Evolutionary conservation across 495 filamentous ascomycete genomes (phyloP).

Genomic region (Penicillium odoratum): DNA sequence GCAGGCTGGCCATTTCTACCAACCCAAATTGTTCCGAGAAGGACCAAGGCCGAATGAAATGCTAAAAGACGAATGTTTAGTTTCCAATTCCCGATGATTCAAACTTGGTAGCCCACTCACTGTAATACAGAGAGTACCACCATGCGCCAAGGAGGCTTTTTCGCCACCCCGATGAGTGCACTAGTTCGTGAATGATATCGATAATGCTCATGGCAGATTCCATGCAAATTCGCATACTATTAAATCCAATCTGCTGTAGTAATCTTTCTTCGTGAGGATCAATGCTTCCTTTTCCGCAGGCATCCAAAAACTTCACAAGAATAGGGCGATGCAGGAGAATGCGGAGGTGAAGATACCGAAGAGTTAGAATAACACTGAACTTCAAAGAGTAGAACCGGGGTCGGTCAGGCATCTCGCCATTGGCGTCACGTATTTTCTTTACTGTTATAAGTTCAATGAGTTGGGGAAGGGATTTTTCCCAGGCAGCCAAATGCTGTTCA

Average conservation of each 20-base stretch:
- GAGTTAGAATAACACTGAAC: constrained; percentile 34
- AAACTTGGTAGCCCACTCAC: constrained; percentile 15
- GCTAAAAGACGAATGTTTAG: not conserved
- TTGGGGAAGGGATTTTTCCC: not conserved
- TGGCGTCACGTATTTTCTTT: not conserved
- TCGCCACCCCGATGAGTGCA: constrained; percentile 27
- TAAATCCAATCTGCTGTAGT: constrained; percentile 35
- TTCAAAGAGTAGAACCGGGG: constrained; percentile 7
- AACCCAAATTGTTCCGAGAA: not conserved
- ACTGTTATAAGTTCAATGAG: not conserved
- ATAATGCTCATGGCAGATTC: constrained; percentile 41
- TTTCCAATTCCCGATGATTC: not conserved
- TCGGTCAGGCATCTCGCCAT: not conserved
- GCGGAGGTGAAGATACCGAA: constrained; percentile 40
- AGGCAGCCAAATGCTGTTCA: not conserved
- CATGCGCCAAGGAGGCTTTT: constrained; percentile 38
- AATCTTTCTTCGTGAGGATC: constrained; percentile 25
- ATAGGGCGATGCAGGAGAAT: constrained; percentile 40
- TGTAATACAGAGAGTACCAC: constrained; percentile 46
- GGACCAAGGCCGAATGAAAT: not conserved
- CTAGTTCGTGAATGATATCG: constrained; percentile 30
- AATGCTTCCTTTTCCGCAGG: constrained; percentile 27
- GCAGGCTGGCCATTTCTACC: not conserved
- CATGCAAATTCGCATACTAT: constrained; percentile 36
- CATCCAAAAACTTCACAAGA: constrained; percentile 35